phyloP scores from a whole-genome alignment of 2,329 filamentous ascomycete species.

The Ciborinia camelliae region DNA sequence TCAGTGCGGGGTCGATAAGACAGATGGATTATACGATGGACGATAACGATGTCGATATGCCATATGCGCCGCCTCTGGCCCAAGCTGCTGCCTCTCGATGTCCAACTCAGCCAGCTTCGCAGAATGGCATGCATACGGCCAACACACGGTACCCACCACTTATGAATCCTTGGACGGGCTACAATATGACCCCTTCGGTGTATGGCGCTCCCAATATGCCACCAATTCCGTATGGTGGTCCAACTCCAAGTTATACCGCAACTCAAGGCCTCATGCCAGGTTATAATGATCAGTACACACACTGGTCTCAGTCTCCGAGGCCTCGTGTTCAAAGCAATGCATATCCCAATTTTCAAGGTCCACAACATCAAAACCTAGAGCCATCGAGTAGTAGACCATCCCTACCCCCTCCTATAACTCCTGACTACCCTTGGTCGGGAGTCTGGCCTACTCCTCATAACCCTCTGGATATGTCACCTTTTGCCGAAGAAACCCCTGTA shows the following conservation, averaged over 20 bases:
- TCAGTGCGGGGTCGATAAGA: conserved; percentile 20
- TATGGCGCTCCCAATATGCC: neutral
- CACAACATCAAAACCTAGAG: conserved; percentile 2
- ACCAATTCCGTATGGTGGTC: neutral
- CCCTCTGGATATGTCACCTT: neutral
- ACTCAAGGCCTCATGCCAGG: neutral
- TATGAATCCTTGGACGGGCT: neutral
- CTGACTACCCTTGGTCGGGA: conserved; percentile 1
- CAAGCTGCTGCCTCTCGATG: conserved; percentile 6
- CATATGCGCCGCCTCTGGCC: neutral
- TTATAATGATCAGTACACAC: neutral
- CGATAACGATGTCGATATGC: conserved; percentile 6
- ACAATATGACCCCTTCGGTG: neutral
- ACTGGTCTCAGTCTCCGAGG: neutral
- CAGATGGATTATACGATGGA: conserved; percentile 8
- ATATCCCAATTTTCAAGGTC: neutral
- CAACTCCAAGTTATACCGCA: neutral
- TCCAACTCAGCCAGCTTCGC: neutral
- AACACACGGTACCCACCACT: neutral
- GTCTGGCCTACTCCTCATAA: neutral
- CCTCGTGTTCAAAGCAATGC: neutral
- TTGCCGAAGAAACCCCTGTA: neutral
- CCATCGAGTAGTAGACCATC: neutral
- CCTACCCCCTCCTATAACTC: conserved; percentile 1
- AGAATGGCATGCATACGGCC: neutral